phyloP scores from a whole-genome alignment of 2,329 filamentous ascomycete species.

The Colletotrichum falcatum region DNA sequence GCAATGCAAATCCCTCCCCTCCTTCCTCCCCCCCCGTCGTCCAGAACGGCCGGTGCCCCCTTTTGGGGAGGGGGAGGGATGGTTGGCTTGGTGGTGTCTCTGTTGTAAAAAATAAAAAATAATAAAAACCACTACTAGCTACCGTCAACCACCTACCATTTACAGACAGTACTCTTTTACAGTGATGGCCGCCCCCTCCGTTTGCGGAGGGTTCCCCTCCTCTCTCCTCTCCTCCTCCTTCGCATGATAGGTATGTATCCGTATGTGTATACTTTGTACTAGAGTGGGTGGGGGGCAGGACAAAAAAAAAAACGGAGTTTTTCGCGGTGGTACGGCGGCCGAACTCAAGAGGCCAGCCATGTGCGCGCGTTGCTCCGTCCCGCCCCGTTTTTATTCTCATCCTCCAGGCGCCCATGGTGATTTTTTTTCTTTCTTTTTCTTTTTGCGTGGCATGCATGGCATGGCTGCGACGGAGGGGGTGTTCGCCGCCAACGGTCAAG shows the following conservation, averaged over 20 bases:
- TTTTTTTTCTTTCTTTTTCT: neutral
- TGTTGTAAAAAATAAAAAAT: no score
- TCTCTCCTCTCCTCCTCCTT: neutral
- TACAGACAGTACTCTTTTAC: no score
- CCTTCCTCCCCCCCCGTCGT: no score
- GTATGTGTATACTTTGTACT: no score
- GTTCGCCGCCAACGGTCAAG: slow-evolving; percentile 3
- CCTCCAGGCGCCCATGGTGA: neutral
- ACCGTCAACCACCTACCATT: no score
- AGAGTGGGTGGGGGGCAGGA: no score
- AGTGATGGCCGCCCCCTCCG: slow-evolving; percentile 20
- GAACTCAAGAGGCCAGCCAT: slow-evolving; percentile 7
- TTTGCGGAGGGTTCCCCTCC: slow-evolving; percentile 34
- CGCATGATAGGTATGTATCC: no score
- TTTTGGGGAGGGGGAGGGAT: no score
- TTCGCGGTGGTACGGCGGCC: slow-evolving; percentile 35
- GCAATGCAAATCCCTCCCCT: no score
- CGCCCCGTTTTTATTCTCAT: neutral
- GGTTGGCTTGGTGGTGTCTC: no score
- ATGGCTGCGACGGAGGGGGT: neutral
- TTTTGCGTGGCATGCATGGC: neutral
- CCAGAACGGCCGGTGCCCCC: no score
- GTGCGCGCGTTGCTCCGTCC: neutral
- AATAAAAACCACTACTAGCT: no score
- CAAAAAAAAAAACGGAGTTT: slow-evolving; percentile 27